These are phyloP conservation scores for Cyclotella choctawhatcheeana DNA, from an alignment of 108 stramenopile species.

Conservation along the genomic window DNA sequence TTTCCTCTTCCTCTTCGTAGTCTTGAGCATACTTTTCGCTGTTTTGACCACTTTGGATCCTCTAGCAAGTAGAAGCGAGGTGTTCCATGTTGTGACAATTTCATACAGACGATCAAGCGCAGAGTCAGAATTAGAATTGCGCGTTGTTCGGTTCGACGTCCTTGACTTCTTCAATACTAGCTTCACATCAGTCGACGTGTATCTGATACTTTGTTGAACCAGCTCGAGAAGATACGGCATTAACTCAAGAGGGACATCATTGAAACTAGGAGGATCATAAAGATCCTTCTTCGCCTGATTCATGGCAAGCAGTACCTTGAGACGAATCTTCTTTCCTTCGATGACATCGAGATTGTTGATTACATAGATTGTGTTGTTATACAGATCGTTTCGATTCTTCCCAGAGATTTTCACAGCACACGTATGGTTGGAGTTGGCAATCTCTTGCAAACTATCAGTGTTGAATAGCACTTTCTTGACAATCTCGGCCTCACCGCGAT, in stretches of 20 bases:
- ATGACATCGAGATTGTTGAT: conserved; percentile 14
- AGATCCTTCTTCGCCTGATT: background rate
- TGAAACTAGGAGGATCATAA: conserved; percentile 10
- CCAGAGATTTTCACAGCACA: conserved; percentile 7
- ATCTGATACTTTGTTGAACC: conserved; percentile 11
- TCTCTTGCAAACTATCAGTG: conserved; percentile 1
- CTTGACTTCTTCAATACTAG: background rate
- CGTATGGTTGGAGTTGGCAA: conserved; percentile 28
- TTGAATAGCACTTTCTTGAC: conserved; percentile 14
- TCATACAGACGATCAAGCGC: conserved; percentile 1
- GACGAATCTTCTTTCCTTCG: conserved; percentile 23
- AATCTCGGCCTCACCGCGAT: background rate
- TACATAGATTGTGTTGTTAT: background rate
- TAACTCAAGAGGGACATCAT: conserved; percentile 13
- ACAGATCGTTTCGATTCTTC: background rate
- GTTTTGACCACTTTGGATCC: background rate
- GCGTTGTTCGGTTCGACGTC: background rate
- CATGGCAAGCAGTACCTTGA: conserved; percentile 16
- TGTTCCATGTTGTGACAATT: background rate
- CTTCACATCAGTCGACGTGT: background rate
- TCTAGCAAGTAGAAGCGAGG: background rate
- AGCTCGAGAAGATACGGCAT: conserved; percentile 19
- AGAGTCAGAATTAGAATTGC: background rate
- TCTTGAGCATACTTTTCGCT: conserved; percentile 5
- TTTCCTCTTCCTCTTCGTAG: background rate